A percentile compares a stretch with the other conserved stretches of the same genome.
Conservation (phyloP, 2,329 filamentous ascomycete species). For the Trichoderma gracile region DNA sequence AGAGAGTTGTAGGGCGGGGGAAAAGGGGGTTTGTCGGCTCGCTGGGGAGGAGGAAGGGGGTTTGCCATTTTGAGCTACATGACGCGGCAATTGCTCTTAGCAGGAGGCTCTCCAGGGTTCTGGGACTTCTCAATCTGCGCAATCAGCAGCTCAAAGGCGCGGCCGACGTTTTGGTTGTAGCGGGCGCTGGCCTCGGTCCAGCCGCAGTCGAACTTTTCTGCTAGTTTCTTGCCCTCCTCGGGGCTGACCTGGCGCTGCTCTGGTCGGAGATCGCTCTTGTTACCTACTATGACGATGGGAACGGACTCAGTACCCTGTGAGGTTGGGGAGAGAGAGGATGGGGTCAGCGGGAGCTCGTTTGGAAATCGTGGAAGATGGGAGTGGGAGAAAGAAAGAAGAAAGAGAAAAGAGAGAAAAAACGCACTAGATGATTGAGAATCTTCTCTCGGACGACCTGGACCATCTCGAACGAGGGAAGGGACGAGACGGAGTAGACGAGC, state of each 20-base stretch:
- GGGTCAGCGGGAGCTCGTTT: constrained; percentile 6
- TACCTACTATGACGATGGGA: constrained; percentile 91
- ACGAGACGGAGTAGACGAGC: constrained; percentile 96
- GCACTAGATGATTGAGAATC: constrained; percentile 91
- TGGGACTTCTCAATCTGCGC: constrained; percentile 92
- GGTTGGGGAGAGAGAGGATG: not conserved
- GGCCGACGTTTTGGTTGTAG: constrained; percentile 90
- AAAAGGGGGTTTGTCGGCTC: not conserved
- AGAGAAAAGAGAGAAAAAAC: constrained; percentile 32
- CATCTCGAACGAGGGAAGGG: constrained; percentile 95
- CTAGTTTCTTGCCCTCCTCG: constrained; percentile 82
- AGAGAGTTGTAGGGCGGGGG: no score
- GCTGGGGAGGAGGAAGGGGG: not conserved
- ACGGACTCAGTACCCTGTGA: constrained; percentile 83
- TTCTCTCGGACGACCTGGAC: constrained; percentile 93
- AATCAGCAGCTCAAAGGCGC: constrained; percentile 92
- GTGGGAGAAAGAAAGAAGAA: no score
- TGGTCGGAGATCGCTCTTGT: constrained; percentile 91
- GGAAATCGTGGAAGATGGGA: no score
- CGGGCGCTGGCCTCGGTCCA: constrained; percentile 94
- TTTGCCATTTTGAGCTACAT: constrained; percentile 64
- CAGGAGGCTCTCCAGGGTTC: constrained; percentile 81
- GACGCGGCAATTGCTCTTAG: constrained; percentile 75
- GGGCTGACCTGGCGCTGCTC: constrained; percentile 88
- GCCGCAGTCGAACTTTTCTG: constrained; percentile 84